phyloP scores from a whole-genome alignment of 345 rosid genomes.

The thale cress (Arabidopsis thaliana) region DNA sequence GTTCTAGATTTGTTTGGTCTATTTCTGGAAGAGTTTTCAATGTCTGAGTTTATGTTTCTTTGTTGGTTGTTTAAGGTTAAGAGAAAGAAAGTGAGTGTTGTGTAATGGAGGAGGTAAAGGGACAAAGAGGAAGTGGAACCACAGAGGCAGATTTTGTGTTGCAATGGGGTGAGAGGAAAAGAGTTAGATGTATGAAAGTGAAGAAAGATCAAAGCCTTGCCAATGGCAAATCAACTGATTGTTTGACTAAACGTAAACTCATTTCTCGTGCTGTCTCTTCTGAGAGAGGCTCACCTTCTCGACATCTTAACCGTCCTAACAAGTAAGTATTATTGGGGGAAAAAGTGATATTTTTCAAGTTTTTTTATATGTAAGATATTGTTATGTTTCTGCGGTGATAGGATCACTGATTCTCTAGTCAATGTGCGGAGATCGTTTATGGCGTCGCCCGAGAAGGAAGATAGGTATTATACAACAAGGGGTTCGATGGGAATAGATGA shows the following conservation, averaged over 20 bases:
- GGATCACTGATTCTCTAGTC: constrained; percentile 57
- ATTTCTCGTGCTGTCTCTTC: constrained; percentile 50
- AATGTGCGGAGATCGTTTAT: constrained; percentile 56
- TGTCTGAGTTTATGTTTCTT: constrained; percentile 20
- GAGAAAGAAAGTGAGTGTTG: constrained; percentile 22
- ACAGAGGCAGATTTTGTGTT: constrained; percentile 78
- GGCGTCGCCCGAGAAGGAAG: constrained; percentile 77
- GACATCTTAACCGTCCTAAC: constrained; percentile 52
- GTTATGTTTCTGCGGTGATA: constrained; percentile 40
- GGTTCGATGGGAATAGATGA: constrained; percentile 80
- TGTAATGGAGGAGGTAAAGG: constrained; percentile 72
- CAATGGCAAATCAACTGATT: constrained; percentile 55
- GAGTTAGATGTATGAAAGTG: constrained; percentile 79
- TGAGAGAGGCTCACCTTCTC: constrained; percentile 64
- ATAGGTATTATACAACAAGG: constrained; percentile 76
- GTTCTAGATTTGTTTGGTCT: constrained; percentile 2
- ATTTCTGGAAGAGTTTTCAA: constrained; percentile 6
- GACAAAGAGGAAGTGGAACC: constrained; percentile 56
- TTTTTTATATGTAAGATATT: background rate
- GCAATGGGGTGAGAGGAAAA: constrained; percentile 93
- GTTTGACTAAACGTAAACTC: constrained; percentile 63
- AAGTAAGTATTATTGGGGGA: constrained; percentile 50
- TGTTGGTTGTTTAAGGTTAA: constrained; percentile 36
- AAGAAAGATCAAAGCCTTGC: constrained; percentile 63
- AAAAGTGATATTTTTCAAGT: background rate